phyloP scores from a whole-genome alignment of 371 early-diverging fungal species.

The Massospora cicadina region DNA sequence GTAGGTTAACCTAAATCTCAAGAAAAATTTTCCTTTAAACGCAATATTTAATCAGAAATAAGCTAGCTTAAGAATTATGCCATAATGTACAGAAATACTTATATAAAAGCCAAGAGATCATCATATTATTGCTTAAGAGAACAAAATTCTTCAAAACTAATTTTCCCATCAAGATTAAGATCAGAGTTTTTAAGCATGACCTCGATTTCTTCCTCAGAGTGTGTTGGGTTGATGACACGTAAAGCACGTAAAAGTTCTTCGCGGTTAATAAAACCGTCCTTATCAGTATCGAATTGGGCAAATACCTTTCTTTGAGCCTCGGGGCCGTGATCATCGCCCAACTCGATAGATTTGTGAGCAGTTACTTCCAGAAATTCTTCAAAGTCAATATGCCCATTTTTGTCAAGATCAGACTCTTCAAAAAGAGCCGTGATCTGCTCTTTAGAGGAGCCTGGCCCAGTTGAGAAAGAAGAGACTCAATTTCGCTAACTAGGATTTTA shows the following conservation, averaged over 20 bases:
- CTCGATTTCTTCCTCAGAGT: background rate
- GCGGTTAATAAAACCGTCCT: slow-evolving; percentile 10
- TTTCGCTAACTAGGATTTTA: slow-evolving; percentile 5
- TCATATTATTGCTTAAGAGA: background rate
- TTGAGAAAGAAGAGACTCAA: background rate
- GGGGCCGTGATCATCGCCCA: background rate
- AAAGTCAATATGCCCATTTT: slow-evolving; percentile 7
- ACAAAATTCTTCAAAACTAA: slow-evolving; percentile 8
- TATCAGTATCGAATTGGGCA: slow-evolving; percentile 4
- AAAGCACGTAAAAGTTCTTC: slow-evolving; percentile 5
- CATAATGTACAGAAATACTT: no score
- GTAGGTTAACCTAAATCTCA: no score
- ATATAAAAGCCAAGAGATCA: background rate
- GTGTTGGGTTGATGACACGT: background rate
- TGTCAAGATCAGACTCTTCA: slow-evolving; percentile 3
- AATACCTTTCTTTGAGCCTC: slow-evolving; percentile 6
- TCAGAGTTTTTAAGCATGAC: background rate
- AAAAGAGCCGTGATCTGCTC: background rate
- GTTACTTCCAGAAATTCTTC: slow-evolving; percentile 10
- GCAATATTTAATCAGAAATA: no score
- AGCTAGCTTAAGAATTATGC: no score
- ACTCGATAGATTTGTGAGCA: slow-evolving; percentile 9
- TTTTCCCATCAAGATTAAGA: slow-evolving; percentile 8
- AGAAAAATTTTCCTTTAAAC: no score
- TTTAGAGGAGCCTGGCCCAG: background rate